phyloP scores from a whole-genome alignment of 169 alveolate species.

The Eimeria brunetti region DNA sequence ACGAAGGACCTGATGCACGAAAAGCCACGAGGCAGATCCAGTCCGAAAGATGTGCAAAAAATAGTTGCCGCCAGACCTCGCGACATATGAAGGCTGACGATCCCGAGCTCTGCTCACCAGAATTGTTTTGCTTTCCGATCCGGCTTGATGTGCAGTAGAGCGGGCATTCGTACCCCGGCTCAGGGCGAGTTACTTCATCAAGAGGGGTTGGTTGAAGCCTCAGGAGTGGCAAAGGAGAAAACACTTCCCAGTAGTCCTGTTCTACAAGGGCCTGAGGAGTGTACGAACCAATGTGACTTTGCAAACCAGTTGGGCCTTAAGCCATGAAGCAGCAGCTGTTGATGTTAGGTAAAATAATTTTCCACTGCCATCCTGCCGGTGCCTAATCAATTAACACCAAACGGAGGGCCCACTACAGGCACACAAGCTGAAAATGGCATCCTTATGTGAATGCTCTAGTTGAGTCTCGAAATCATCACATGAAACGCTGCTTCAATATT shows the following conservation, averaged over 20 bases:
- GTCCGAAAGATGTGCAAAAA: background rate
- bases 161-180: constrained; percentile 39
- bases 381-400: background rate
- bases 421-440: background rate
- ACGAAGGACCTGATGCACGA: constrained; percentile 21
- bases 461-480: background rate
- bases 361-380: background rate
- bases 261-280: constrained; percentile 26
- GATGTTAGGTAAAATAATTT: background rate
- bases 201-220: constrained; percentile 48
- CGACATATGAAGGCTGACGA: background rate
- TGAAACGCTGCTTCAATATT: background rate
- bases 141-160: constrained; percentile 63
- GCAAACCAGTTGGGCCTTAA: background rate
- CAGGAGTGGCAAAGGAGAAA: constrained; percentile 55
- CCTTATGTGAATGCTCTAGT: background rate
- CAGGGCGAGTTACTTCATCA: constrained; percentile 23
- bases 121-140: background rate
- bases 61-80: background rate
- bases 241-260: constrained; percentile 58
- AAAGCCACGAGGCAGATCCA: background rate
- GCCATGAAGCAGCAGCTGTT: background rate
- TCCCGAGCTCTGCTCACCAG: constrained; percentile 25
- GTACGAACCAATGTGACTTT: background rate
- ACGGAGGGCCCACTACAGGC: background rate